A percentile compares a stretch with the other conserved stretches of the same genome.
phyloP scores from a whole-genome alignment of 2,329 filamentous ascomycete species.

The Talaromyces funiculosus region DNA sequence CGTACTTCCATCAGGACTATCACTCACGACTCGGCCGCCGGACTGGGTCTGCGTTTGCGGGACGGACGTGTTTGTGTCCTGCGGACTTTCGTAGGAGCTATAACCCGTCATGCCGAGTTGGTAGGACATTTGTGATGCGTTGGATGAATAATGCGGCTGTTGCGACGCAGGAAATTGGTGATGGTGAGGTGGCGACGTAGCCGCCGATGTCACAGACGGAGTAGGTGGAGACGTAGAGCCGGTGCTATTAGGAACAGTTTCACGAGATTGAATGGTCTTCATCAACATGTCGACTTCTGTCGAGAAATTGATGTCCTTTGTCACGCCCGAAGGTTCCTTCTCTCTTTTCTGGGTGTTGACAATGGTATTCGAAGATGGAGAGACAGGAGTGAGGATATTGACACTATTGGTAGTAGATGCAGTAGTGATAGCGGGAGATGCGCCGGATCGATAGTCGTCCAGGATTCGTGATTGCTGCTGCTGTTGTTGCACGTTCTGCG shows the following conservation, averaged over 20 bases:
- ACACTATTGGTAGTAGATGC: neutral
- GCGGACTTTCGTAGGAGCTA: constrained; percentile 17
- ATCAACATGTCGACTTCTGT: constrained; percentile 84
- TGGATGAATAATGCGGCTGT: constrained; percentile 29
- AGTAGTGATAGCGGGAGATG: neutral
- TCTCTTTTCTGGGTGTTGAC: constrained; percentile 5
- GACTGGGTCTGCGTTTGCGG: constrained; percentile 9
- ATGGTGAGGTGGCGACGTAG: constrained; percentile 18
- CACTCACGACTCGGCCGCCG: neutral
- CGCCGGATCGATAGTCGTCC: constrained; percentile 4
- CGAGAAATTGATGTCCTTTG: constrained; percentile 57
- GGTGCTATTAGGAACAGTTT: neutral
- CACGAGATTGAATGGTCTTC: constrained; percentile 68
- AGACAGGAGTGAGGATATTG: neutral
- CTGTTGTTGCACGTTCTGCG: constrained; percentile 1
- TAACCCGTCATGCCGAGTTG: constrained; percentile 15
- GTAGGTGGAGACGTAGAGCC: constrained; percentile 1
- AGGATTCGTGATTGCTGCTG: neutral
- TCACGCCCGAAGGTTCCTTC: neutral
- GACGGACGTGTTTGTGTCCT: constrained; percentile 32
- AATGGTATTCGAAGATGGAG: neutral
- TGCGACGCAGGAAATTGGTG: constrained; percentile 29
- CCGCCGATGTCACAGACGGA: constrained; percentile 23
- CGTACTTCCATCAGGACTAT: constrained; percentile 23
- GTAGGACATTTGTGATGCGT: constrained; percentile 17